Base-by-base conservation (phyloP, 2,329 filamentous ascomycete genomes). In the Thelonectria rubi region DNA sequence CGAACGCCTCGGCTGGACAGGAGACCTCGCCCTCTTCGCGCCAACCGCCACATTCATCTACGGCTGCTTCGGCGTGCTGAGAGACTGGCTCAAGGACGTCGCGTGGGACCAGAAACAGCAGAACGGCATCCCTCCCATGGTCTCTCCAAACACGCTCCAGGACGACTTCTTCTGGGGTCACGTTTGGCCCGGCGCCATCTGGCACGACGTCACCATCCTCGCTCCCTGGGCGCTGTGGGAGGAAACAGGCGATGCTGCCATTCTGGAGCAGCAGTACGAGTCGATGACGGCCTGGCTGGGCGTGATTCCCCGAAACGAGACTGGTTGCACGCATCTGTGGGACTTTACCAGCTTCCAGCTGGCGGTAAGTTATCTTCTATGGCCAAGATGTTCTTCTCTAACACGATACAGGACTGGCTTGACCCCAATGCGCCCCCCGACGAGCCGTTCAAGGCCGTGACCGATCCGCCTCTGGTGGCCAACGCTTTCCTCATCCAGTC, bases 41-140 rank as follows among this genome's bases (percentile, higher is more conserved):
- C 80, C 82, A 0, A 82, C 83, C 0, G 80, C 82, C 0, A 82
- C 79, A 40, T 87, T 82, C 64, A 73, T 88, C 1, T 88, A 83
- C 69, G 77, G 85, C 59, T 81, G 80, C 3, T 61, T 60, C 74
- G 20, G 76, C 69, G 53, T 88, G 82, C 85, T 75, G 82, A 20
- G 74, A 77, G 53, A 69, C 26, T 71, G 69, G 69, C 51, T 70
- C 1, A 66, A 63, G 2, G 69, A 69, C 4, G 61, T 71, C 1
- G 63, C 58, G 34, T 59, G 48, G 0, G 70, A 72, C 1, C 69
- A 72, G 14, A 57, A 69, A 8, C 46, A 43, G 10, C 59, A 49
- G 1, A 50, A 46, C 5, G 70, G 70, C 0, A 55, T 70, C 0
- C 70, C 70, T 4, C 69, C 70, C 0, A 64, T 72, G 61, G 70